Evolutionary conservation across 2,329 filamentous ascomycete genomes (phyloP).

Genomic region (Fusarium sp.): DNA sequence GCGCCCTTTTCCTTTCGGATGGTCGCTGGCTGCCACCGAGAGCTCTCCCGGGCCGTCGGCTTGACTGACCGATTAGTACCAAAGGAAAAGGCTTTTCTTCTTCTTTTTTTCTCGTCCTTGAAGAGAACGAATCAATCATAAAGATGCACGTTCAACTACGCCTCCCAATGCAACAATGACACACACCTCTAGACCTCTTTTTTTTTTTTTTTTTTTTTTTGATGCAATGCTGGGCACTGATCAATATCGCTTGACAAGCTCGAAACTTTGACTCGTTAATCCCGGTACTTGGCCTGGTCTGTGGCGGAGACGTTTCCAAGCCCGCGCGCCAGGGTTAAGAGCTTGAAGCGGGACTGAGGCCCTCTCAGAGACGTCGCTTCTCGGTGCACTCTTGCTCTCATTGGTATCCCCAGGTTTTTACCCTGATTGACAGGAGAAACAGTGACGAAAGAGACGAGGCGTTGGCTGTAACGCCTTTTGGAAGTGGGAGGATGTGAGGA

Average conservation of each 20-base stretch:
- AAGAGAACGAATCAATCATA: no score
- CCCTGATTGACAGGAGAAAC: slow-evolving; percentile 4
- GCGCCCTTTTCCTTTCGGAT: slow-evolving; percentile 28
- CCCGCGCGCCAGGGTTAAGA: slow-evolving; percentile 25
- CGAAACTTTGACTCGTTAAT: slow-evolving; percentile 28
- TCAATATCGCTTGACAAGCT: slow-evolving; percentile 3
- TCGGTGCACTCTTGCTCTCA: slow-evolving; percentile 38
- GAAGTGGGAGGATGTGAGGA: neutral
- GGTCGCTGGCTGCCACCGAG: slow-evolving; percentile 30
- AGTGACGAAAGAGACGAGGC: slow-evolving; percentile 19
- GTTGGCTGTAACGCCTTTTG: neutral
- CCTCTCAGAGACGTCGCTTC: slow-evolving; percentile 37
- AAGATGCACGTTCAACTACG: no score
- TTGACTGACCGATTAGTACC: slow-evolving; percentile 15
- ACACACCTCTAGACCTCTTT: neutral
- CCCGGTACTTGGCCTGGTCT: slow-evolving; percentile 21
- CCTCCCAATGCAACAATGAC: no score
- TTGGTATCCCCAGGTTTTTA: slow-evolving; percentile 44
- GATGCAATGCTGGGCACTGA: neutral
- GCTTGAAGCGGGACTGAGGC: slow-evolving; percentile 30
- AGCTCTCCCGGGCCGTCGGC: slow-evolving; percentile 41
- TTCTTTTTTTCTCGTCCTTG: no score
- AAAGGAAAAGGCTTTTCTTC: neutral
- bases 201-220: no score
- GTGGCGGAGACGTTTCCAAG: slow-evolving; percentile 28